These are phyloP conservation scores for Pilaira anomala DNA, from an alignment of 192 early-diverging fungal genomes.

Conservation along the genomic window DNA sequence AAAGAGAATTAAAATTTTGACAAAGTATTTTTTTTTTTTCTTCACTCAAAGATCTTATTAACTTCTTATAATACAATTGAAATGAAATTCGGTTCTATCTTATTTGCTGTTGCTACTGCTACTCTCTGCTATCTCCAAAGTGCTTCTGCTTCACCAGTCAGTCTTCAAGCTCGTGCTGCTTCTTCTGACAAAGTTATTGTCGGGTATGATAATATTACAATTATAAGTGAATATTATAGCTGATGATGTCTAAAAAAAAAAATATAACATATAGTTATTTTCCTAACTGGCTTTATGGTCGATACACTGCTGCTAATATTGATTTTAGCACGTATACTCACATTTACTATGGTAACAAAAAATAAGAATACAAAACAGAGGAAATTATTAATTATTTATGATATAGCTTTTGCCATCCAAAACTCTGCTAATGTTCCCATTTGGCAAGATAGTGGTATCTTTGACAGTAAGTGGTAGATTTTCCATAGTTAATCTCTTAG, in stretches of 20 bases:
- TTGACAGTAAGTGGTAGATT: slow-evolving; percentile 5
- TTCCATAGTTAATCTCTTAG: background rate
- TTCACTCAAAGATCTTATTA: background rate
- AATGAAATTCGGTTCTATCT: slow-evolving; percentile 17
- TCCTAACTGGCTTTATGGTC: slow-evolving; percentile 26
- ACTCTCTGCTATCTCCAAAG: slow-evolving; percentile 5
- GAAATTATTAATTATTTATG: background rate
- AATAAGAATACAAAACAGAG: background rate
- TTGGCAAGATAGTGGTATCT: slow-evolving; percentile 25
- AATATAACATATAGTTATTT: slow-evolving; percentile 26
- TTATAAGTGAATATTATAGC: no score
- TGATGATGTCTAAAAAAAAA: no score
- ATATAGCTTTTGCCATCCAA: slow-evolving; percentile 21
- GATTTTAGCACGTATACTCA: slow-evolving; percentile 31
- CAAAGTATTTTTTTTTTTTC: background rate
- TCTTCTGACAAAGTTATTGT: slow-evolving; percentile 19
- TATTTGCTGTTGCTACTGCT: slow-evolving; percentile 6
- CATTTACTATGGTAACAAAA: slow-evolving; percentile 27
- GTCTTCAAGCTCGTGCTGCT: slow-evolving; percentile 4
- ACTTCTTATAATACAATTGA: background rate
- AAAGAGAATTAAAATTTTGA: background rate
- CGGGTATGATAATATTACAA: slow-evolving; percentile 10
- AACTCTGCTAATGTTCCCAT: slow-evolving; percentile 17
- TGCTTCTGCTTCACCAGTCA: slow-evolving; percentile 2
- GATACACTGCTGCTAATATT: slow-evolving; percentile 16